Percentiles rank a stretch among this genome's conserved stretches.
Conservation (phyloP, 2,329 filamentous ascomycete species). For the Pezicula radicicola region DNA sequence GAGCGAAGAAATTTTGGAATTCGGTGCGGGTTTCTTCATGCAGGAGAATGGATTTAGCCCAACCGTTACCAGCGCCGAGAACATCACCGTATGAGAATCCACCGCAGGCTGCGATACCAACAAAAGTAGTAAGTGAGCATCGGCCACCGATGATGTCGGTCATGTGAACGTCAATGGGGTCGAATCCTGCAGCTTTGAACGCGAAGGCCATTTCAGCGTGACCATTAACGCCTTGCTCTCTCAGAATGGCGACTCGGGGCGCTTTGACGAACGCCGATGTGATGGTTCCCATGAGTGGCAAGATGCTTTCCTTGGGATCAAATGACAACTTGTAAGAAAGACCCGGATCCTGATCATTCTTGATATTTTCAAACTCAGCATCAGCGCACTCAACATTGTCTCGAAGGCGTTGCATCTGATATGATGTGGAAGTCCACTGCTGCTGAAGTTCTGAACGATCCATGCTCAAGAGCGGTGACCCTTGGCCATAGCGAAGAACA, state of each 20-base stretch:
- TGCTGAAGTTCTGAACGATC: conserved; percentile 74
- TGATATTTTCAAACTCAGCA: conserved; percentile 72
- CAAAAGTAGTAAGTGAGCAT: conserved; percentile 72
- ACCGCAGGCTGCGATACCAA: conserved; percentile 89
- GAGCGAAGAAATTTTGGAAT: conserved; percentile 82
- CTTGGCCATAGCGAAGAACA: conserved; percentile 68
- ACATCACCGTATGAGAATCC: conserved; percentile 91
- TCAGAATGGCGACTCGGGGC: conserved; percentile 84
- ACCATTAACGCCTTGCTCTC: conserved; percentile 94
- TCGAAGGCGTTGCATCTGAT: conserved; percentile 84
- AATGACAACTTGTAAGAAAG: conserved; percentile 81
- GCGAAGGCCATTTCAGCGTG: conserved; percentile 98
- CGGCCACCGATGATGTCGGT: conserved; percentile 81
- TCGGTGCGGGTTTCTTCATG: conserved; percentile 71
- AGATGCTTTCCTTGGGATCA: conserved; percentile 69
- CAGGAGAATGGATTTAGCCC: conserved; percentile 90
- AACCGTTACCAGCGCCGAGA: conserved; percentile 91
- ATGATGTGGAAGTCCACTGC: conserved; percentile 84
- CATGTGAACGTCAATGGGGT: conserved; percentile 94
- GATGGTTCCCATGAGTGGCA: conserved; percentile 58
- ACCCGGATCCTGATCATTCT: conserved; percentile 75
- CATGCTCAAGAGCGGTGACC: conserved; percentile 61
- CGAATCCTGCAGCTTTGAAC: conserved; percentile 87
- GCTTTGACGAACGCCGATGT: conserved; percentile 50
- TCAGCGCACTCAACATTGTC: conserved; percentile 89